Conservation (phyloP, 768 basidiomycete genomes). For the Rhodocollybia butyracea region DNA sequence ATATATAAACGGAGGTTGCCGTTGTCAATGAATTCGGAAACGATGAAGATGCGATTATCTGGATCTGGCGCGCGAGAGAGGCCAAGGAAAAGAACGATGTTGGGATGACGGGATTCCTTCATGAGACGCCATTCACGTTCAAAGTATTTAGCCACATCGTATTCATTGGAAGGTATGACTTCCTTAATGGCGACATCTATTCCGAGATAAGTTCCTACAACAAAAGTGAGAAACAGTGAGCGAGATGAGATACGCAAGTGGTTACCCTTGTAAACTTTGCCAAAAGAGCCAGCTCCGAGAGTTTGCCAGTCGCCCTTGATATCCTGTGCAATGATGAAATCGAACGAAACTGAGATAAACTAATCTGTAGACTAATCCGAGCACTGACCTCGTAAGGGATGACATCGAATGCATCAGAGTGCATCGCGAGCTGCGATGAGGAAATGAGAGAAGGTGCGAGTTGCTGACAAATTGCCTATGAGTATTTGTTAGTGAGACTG, state of each 20-base stretch:
- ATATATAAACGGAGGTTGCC: conserved; percentile 92
- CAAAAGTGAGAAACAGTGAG: background rate
- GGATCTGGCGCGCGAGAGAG: conserved; percentile 75
- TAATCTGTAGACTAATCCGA: too few species aligned
- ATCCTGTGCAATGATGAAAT: conserved; percentile 45
- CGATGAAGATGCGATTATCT: conserved; percentile 86
- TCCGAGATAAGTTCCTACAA: conserved; percentile 81
- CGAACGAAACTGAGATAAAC: background rate
- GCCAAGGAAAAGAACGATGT: conserved; percentile 92
- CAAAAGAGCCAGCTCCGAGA: conserved; percentile 89
- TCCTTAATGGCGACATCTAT: conserved; percentile 97
- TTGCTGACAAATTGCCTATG: too few species aligned
- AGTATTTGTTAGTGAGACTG: too few species aligned
- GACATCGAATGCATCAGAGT: conserved; percentile 78
- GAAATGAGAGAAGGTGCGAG: background rate
- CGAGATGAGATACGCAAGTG: conserved; percentile 2
- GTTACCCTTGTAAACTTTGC: conserved; percentile 84
- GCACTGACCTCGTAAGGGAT: conserved; percentile 76
- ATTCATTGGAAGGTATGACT: conserved; percentile 86
- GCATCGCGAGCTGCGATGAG: conserved; percentile 12
- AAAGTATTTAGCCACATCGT: conserved; percentile 96
- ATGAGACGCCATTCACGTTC: conserved; percentile 98
- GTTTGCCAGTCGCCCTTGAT: conserved; percentile 88
- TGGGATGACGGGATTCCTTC: conserved; percentile 92
- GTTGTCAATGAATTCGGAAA: conserved; percentile 92